phyloP scores from a whole-genome alignment of 164 flowering plant species.

The Magnolia officinalis region DNA sequence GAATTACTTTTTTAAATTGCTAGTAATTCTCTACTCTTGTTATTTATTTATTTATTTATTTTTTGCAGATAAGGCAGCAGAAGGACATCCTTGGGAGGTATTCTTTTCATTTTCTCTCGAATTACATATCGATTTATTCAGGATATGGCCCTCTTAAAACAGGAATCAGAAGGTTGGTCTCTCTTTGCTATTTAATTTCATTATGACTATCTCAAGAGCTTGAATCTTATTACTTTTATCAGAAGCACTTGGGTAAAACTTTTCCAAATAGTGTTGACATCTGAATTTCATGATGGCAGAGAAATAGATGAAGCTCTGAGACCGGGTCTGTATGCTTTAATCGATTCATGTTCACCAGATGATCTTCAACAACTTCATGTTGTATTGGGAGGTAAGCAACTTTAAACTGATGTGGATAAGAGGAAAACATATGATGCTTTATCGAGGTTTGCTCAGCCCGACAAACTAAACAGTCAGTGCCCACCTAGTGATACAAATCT shows the following conservation, averaged over 20 bases:
- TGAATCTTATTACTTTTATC: not conserved
- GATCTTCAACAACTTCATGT: conserved; percentile 88
- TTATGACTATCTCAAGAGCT: too few relatives aligned
- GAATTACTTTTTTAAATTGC: not conserved
- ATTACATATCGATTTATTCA: conserved; percentile 68
- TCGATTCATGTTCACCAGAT: conserved; percentile 70
- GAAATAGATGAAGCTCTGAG: conserved; percentile 85
- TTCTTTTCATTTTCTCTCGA: conserved; percentile 53
- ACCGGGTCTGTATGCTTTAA: conserved; percentile 84
- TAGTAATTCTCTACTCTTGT: too few relatives aligned
- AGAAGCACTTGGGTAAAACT: not conserved
- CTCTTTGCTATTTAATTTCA: not conserved
- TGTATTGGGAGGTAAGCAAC: conserved; percentile 64
- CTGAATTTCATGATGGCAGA: conserved; percentile 33
- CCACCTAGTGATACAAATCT: not conserved
- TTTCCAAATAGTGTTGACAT: not conserved
- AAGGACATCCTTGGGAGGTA: conserved; percentile 52
- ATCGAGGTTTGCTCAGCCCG: not conserved
- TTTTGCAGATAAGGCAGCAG: conserved; percentile 74
- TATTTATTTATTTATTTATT: not conserved
- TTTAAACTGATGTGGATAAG: not conserved
- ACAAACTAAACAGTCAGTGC: not conserved
- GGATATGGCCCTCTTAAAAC: conserved; percentile 64
- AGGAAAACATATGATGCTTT: not conserved
- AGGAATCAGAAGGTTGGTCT: conserved; percentile 70